Evolutionary conservation across 1,284 basidiomycete species (phyloP).

Genomic region (Ceratobasidium sp.): DNA sequence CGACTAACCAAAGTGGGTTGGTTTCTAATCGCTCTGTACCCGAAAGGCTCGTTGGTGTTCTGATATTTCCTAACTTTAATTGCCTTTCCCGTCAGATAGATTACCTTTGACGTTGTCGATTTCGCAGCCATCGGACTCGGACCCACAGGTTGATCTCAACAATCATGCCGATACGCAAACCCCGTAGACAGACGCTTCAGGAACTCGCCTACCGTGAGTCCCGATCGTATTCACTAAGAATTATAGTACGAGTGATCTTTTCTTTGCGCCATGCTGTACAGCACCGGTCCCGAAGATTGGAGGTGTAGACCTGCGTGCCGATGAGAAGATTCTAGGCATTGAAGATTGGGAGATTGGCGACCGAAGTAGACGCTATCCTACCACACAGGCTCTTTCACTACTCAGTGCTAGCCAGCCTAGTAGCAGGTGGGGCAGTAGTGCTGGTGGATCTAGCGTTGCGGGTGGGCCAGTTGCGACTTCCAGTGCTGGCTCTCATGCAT

Average conservation of each 20-base stretch:
- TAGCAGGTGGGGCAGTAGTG: constrained; percentile 32
- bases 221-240: background rate
- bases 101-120: background rate
- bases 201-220: constrained; percentile 38
- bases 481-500: background rate
- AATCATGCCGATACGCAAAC: constrained; percentile 36
- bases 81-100: background rate
- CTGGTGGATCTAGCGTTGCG: constrained; percentile 28
- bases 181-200: constrained; percentile 34
- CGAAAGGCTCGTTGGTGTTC: background rate
- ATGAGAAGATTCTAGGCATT: constrained; percentile 27
- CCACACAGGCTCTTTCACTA: constrained; percentile 8
- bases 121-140: background rate
- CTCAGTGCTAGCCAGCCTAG: constrained; percentile 22
- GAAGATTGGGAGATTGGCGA: constrained; percentile 37
- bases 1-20: background rate
- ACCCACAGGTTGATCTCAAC: background rate
- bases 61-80: constrained; percentile 5
- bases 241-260: background rate
- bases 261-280: background rate
- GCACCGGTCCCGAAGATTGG: constrained; percentile 38
- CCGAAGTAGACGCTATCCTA: constrained; percentile 25
- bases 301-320: constrained; percentile 32
- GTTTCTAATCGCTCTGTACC: background rate
- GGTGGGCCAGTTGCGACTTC: background rate